These are phyloP conservation scores for Backusella macrospora DNA, from an alignment of 192 early-diverging fungal genomes.

Conservation along the genomic window DNA sequence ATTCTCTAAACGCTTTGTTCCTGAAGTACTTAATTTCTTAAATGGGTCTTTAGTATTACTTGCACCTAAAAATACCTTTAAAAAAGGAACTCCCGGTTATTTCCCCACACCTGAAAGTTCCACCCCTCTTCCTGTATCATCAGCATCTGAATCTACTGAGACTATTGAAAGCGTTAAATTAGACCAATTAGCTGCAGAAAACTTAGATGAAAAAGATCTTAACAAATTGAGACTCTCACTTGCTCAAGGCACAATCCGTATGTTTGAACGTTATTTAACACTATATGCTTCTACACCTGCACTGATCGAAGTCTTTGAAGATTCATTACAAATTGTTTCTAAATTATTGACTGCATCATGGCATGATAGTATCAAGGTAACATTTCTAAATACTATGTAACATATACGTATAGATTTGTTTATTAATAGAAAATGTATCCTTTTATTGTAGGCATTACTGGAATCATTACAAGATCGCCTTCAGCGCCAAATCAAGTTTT, in stretches of 20 bases:
- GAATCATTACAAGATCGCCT: slow-evolving; percentile 43
- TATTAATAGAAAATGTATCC: neutral
- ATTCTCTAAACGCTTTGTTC: slow-evolving; percentile 74
- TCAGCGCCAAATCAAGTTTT: slow-evolving; percentile 54
- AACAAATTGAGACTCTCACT: slow-evolving; percentile 39
- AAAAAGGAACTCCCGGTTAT: slow-evolving; percentile 36
- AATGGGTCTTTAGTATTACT: slow-evolving; percentile 44
- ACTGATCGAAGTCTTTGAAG: slow-evolving; percentile 65
- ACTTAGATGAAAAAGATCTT: slow-evolving; percentile 11
- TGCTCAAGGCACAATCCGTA: slow-evolving; percentile 41
- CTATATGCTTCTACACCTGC: slow-evolving; percentile 65
- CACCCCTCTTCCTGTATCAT: slow-evolving; percentile 38
- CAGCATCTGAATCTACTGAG: slow-evolving; percentile 6
- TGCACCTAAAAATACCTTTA: slow-evolving; percentile 45
- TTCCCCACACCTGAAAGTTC: slow-evolving; percentile 50
- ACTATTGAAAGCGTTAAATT: slow-evolving; percentile 19
- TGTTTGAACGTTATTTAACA: slow-evolving; percentile 50
- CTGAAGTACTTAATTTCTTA: slow-evolving; percentile 75
- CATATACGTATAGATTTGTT: neutral
- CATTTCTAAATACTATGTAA: neutral
- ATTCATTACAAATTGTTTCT: slow-evolving; percentile 37
- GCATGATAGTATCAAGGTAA: slow-evolving; percentile 38
- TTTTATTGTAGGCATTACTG: slow-evolving; percentile 34
- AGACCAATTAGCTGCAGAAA: slow-evolving; percentile 23
- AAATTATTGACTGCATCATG: slow-evolving; percentile 32